Evolutionary conservation across 148 eudicot species (phyloP), one percentile per base, ranked within the genome.

Genomic region (Chenopodium quinoa): DNA sequence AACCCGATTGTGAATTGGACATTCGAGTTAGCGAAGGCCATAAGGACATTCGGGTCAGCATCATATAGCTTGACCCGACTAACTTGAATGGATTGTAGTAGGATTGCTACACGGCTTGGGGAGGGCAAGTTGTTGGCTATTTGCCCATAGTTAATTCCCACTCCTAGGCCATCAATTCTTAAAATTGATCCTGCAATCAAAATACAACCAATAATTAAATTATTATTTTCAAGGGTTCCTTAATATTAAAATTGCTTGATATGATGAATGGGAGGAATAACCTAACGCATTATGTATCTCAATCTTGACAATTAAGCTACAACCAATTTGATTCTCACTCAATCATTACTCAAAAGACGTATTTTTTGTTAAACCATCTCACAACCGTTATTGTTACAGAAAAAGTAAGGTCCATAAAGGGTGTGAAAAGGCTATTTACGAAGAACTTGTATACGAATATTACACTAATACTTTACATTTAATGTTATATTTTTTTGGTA

Each of bases 91-190:
- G 97, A 89, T 75, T 69, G 50, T 40, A 92, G 90, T 32, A 93
- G 91, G 13, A 58, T 23, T 0, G 89, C 86, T 0, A 95, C 97
- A 2, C 84, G 88, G 20, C 84, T 58, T 2, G 92, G 93, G 19
- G 93, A 66, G 6, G 98, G 98, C 66, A 95, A 89, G 83, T 95
- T 90, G 88, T 92, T 88, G 22, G 97, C 98, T 23, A 95, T 93
- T 63, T 91, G 97, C 31, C 97, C 98, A 80, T 95, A 95, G 82
- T 95, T 95, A 67, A 95, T 91, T 75, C 98, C 98, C 13, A 93
- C 78, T 58, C 91, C 92, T 60, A 86, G 70, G 73, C 91, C 78
- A 7, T 75, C 62, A 46, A 64, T 75, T 16, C 73, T 83, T 44
- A 82, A 63, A 4, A 85, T 70, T 75, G 87, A 84, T 48, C 83